Base-by-base conservation (phyloP, 75 land plant genomes). In the Pinus tabuliformis region DNA sequence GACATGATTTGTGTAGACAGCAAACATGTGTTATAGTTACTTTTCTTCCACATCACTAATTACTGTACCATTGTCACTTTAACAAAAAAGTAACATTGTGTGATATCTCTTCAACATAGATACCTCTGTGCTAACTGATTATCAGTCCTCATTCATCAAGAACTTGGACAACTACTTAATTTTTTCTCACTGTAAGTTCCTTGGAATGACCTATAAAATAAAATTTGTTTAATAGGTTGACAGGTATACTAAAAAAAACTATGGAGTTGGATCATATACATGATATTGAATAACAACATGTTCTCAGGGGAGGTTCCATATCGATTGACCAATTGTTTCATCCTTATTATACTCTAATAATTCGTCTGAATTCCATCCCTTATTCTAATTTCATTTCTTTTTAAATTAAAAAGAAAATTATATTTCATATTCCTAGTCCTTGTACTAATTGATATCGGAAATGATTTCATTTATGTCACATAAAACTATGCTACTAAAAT, bases 121-220 rank as follows among this genome's bases (percentile, higher is more conserved):
- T 95, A 97, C 76, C 72, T 97, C 57, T 95, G 93, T 57, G 73
- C 79, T 58, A 97, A 97, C 62, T 88, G 76, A 20, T 83, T 97
- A 7, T 76, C 79, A 5, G 95, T 95, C 11, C 37, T 78, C 11
- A 89, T 97, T 68, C 98, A 95, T 62, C 89, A 87, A 74, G 98
- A 94, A 77, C 86, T 94, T 75, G 90, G 92, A 58, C 88, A 92
- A 82, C 91, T 92, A 15, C 98, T 91, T 72, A 88, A 89, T 61
- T 70, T 97, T 56, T 76, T 80, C 80, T 76, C 78, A n/a, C 76
- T 96, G 96, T 96, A 80, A 87, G 94, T 80, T 54, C 42, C 33
- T 20, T 22, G 11, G 3, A 63, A 24, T 3, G 4, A 22, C 6
- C 12, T 18, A 17, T 24, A 16, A n/a, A 5, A 73, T 59, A 22